Percentiles rank a stretch among this genome's conserved stretches.
These are phyloP conservation scores for Oryza nivara DNA, from an alignment of 176 grass and related monocot species.

Conservation along the genomic window DNA sequence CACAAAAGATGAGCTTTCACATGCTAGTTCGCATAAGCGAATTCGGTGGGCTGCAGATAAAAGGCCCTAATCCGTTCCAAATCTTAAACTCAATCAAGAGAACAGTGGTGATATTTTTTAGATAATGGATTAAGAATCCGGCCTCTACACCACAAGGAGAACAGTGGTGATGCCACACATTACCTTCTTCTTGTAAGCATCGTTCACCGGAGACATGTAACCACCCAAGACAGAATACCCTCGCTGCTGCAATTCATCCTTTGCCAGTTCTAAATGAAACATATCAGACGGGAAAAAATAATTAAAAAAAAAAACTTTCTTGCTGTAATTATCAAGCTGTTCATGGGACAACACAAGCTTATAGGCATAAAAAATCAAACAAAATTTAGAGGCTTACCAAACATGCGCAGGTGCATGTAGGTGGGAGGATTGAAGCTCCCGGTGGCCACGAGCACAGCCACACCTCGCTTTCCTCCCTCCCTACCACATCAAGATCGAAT, in stretches of 20 bases:
- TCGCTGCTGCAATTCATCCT: constrained; percentile 68
- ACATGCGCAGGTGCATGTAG: constrained; percentile 95
- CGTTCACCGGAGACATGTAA: constrained; percentile 92
- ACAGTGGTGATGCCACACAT: not conserved
- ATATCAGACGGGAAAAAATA: not conserved
- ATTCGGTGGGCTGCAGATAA: constrained; percentile 51
- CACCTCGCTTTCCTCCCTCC: constrained; percentile 32
- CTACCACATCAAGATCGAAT: constrained; percentile 29
- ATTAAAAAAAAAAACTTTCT: not conserved
- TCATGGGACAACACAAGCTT: not conserved
- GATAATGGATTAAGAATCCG: too few relatives aligned
- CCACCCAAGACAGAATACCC: constrained; percentile 65
- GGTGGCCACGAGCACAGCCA: constrained; percentile 62
- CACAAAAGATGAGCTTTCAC: constrained; percentile 67
- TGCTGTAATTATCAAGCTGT: not conserved
- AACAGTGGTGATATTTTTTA: not conserved
- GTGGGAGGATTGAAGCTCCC: constrained; percentile 95
- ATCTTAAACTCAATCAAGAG: not conserved
- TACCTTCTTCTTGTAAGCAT: constrained; percentile 94
- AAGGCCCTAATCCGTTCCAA: constrained; percentile 62
- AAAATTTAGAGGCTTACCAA: constrained; percentile 50
- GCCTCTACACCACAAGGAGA: not conserved
- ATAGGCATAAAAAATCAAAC: not conserved
- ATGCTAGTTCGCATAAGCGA: constrained; percentile 71
- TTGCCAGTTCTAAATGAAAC: constrained; percentile 65